These are phyloP conservation scores for Heracleum sosnowskyi DNA, from an alignment of 129 eudicot species.

Conservation along the genomic window DNA sequence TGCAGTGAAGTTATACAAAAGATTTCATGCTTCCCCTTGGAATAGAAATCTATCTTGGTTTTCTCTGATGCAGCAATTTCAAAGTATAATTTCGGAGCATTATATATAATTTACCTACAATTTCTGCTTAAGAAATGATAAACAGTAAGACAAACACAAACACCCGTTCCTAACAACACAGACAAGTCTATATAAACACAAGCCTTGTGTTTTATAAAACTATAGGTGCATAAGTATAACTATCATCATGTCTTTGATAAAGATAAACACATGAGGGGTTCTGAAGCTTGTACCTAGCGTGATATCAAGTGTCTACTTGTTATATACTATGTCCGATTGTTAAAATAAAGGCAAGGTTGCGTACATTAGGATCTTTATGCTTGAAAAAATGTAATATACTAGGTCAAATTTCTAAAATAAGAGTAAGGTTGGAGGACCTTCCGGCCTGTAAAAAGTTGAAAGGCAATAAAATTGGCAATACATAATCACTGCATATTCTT, in stretches of 20 bases:
- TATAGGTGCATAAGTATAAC: background rate
- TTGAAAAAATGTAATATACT: too few species aligned
- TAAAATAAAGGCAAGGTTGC: too few species aligned
- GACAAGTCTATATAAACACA: background rate
- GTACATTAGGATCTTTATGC: too few species aligned
- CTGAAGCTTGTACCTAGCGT: too few species aligned
- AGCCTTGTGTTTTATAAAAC: background rate
- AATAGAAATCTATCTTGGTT: conserved; percentile 1
- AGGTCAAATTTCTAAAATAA: too few species aligned
- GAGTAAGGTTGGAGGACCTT: too few species aligned
- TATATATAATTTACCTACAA: background rate
- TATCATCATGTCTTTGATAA: background rate
- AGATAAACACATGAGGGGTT: background rate
- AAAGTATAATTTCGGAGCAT: background rate
- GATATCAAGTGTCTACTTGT: too few species aligned
- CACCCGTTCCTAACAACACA: background rate
- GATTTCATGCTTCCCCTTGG: background rate
- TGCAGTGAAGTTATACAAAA: conserved; percentile 1
- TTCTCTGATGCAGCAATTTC: background rate
- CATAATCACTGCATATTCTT: too few species aligned
- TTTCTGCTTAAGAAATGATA: background rate
- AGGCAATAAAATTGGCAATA: too few species aligned
- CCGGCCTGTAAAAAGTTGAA: too few species aligned
- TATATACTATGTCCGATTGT: too few species aligned
- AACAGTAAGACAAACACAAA: background rate